Conservation (phyloP, 164 flowering plant species). For the Warburgia ugandensis region DNA sequence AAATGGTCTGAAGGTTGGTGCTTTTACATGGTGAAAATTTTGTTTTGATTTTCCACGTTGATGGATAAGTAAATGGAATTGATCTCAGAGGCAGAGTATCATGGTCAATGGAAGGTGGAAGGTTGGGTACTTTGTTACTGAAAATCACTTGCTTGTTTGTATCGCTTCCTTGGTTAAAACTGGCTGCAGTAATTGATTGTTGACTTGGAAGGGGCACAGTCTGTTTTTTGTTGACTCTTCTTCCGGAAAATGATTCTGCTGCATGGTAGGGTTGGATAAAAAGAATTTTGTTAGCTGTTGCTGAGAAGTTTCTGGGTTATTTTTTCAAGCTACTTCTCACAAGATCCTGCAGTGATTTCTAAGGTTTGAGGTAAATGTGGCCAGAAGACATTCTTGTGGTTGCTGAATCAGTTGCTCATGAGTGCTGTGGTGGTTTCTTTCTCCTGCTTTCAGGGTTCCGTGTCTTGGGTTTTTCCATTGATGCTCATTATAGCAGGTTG, state of each 20-base stretch:
- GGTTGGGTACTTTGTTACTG: too few relatives aligned
- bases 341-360: too few relatives aligned
- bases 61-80: too few relatives aligned
- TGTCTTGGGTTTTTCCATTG: background rate
- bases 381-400: background rate
- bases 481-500: background rate
- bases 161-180: too few relatives aligned
- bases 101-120: too few relatives aligned
- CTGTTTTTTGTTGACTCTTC: background rate
- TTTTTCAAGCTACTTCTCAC: slow-evolving; percentile 1
- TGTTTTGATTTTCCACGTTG: too few relatives aligned
- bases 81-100: too few relatives aligned
- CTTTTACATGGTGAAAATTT: too few relatives aligned
- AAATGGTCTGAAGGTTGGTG: too few relatives aligned
- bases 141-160: too few relatives aligned
- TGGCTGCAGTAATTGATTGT: background rate
- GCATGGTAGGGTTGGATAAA: slow-evolving; percentile 1
- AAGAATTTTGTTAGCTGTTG: background rate
- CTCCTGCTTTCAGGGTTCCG: slow-evolving; percentile 1
- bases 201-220: background rate
- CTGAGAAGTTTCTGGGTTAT: background rate
- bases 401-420: background rate
- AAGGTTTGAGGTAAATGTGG: too few relatives aligned
- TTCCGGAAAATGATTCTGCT: slow-evolving; percentile 3
- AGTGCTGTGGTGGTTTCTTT: background rate